Base-by-base conservation (phyloP, 2,329 filamentous ascomycete genomes). In the Teratosphaeria epicoccoides region DNA sequence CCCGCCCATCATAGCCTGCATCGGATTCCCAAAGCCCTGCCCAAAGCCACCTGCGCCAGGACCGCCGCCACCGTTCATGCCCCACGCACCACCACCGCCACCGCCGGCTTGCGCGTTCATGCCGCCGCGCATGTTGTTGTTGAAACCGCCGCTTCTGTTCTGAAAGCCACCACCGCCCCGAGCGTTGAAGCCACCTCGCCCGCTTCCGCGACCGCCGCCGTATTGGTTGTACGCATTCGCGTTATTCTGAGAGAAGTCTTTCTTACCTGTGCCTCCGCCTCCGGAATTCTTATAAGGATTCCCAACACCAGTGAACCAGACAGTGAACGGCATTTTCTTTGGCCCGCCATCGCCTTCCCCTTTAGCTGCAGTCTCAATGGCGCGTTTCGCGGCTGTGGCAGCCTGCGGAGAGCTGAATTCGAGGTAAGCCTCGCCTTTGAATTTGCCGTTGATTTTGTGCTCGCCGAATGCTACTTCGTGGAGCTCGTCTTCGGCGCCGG, bases 401-500 rank as follows among this genome's bases (percentile, higher is more conserved):
- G 88, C 89, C 70, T 95, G 88, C 46, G 85, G 82, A 0, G 87
- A 85, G 24, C 79, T 77, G 62, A 97, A 89, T 62, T 96, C 88
- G 45, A 97, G 74, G 64, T 90, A 97, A 4, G 85, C 88, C 75
- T 85, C 82, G 40, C 93, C 91, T 74, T 97, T 96, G 71, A 88
- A 95, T 73, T 98, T 98, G 61, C 93, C 93, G 61, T 98, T 98
- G 46, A 97, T 90, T 68, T 98, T 98, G 71, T 97, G 93, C 68
- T 98, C 93, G 63, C 88, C 96, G 68, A 97, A 98, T 0, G 90
- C 95, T 49, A 98, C 82, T 55, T 97, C 93, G 63, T 87, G 89
- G 17, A 97, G 73, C 63, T 95, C 88, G 45, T 84, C 79, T 68
- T 97, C 93, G 60, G 82, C 87, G 2, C 79, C 80, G n/a, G 85